A percentile compares a stretch with the other conserved stretches of the same genome.
These are phyloP conservation scores for Fusarium acutatum DNA, from an alignment of 2,329 filamentous ascomycete species.

Conservation along the genomic window DNA sequence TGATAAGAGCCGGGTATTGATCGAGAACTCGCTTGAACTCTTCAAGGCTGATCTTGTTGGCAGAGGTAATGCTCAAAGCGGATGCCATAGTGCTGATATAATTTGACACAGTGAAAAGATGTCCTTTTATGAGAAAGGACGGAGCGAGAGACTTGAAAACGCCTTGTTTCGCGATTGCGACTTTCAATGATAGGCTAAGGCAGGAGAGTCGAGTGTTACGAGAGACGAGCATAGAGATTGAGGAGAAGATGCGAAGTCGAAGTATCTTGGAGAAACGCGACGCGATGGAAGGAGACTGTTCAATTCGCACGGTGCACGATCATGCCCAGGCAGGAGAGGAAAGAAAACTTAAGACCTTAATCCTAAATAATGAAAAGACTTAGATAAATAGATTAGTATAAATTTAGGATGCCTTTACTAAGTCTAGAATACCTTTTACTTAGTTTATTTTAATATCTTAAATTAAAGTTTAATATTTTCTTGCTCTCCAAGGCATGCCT, in stretches of 20 bases:
- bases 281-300: background rate
- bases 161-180: background rate
- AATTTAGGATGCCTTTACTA: background rate
- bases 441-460: background rate
- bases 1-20: slow-evolving; percentile 53
- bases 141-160: background rate
- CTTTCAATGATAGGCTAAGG: background rate
- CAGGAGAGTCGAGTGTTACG: background rate
- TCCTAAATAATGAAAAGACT: background rate
- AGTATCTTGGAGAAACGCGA: slow-evolving; percentile 16
- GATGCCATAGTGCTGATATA: slow-evolving; percentile 26
- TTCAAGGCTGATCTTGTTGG: slow-evolving; percentile 39
- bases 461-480: background rate
- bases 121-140: background rate
- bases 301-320: slow-evolving; percentile 12
- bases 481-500: background rate
- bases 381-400: background rate
- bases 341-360: background rate
- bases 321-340: background rate
- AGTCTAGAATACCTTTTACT: background rate
- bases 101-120: background rate
- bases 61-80: slow-evolving; percentile 5
- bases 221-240: background rate
- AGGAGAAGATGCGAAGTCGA: slow-evolving; percentile 5
- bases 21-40: slow-evolving; percentile 49